Evolutionary conservation across 306 rosid genomes (phyloP).

Genomic region (Malus asiatica): DNA sequence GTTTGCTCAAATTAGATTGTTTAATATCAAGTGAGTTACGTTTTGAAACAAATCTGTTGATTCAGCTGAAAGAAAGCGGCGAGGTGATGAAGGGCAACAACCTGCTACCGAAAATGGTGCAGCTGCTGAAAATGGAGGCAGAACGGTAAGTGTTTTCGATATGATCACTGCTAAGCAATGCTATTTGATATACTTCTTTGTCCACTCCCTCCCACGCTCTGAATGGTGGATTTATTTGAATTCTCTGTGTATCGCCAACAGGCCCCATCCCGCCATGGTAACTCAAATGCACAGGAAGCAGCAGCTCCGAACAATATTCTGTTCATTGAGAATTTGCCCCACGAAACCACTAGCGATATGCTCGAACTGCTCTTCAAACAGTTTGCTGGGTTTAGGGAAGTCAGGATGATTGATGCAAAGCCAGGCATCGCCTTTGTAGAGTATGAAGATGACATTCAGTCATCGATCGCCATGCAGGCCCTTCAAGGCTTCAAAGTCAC

Average conservation of each 20-base stretch:
- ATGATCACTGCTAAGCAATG: background rate
- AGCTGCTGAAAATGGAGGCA: slow-evolving; percentile 58
- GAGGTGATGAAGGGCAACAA: slow-evolving; percentile 57
- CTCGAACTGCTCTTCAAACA: slow-evolving; percentile 90
- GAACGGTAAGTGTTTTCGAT: slow-evolving; percentile 49
- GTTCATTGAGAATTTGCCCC: slow-evolving; percentile 92
- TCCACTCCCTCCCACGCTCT: background rate
- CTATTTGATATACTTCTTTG: background rate
- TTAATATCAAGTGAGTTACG: background rate
- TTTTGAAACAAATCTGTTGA: slow-evolving; percentile 11
- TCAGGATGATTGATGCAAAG: slow-evolving; percentile 92
- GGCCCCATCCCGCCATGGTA: slow-evolving; percentile 70
- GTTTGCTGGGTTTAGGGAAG: slow-evolving; percentile 96
- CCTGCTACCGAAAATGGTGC: slow-evolving; percentile 55
- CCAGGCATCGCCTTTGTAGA: slow-evolving; percentile 98
- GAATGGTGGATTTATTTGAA: background rate
- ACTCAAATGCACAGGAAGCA: slow-evolving; percentile 58
- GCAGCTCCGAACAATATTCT: slow-evolving; percentile 76
- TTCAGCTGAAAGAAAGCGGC: slow-evolving; percentile 80
- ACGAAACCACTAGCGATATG: slow-evolving; percentile 80
- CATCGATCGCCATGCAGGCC: slow-evolving; percentile 92
- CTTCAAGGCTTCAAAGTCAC: slow-evolving; percentile 93
- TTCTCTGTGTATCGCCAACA: slow-evolving; percentile 18
- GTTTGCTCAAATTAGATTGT: background rate
- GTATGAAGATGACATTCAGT: slow-evolving; percentile 84